phyloP scores from a whole-genome alignment of 768 basidiomycete genomes.

The Tylopilus sp. region DNA sequence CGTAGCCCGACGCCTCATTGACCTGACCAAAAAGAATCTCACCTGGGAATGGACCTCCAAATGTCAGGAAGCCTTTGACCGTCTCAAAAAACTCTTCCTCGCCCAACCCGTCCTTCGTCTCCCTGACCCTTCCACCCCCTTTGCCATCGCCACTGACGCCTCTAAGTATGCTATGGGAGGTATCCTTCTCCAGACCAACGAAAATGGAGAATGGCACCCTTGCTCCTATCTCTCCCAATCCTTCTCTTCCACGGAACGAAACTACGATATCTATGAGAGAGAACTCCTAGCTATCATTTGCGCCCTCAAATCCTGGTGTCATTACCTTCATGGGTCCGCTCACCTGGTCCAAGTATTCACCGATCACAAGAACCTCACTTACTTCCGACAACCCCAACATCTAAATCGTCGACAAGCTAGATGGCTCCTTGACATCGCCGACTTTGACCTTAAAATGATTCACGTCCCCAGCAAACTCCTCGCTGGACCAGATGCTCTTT shows the following conservation, averaged over 20 bases:
- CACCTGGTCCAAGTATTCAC: background rate
- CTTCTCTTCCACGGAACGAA: too few relatives aligned
- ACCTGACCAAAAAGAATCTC: background rate
- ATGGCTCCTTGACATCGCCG: background rate
- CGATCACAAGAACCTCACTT: background rate
- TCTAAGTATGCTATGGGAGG: background rate
- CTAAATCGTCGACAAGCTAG: too few relatives aligned
- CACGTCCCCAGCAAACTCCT: background rate
- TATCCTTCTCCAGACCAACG: background rate
- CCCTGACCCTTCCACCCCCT: too few relatives aligned
- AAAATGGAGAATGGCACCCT: background rate
- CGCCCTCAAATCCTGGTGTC: background rate
- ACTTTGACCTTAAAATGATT: background rate
- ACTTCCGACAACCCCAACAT: background rate
- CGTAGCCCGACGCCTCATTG: conserved; percentile 23
- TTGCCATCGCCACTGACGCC: background rate
- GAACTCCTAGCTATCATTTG: too few relatives aligned
- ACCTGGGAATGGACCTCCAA: background rate
- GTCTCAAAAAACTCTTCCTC: background rate
- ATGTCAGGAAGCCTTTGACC: background rate
- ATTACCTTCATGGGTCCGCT: background rate
- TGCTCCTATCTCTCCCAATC: too few relatives aligned
- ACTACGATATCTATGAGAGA: too few relatives aligned
- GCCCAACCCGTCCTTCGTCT: background rate
- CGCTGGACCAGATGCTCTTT: background rate